These are phyloP conservation scores for Myriosclerotinia scirpicola DNA, from an alignment of 2,329 filamentous ascomycete species.

Conservation along the genomic window DNA sequence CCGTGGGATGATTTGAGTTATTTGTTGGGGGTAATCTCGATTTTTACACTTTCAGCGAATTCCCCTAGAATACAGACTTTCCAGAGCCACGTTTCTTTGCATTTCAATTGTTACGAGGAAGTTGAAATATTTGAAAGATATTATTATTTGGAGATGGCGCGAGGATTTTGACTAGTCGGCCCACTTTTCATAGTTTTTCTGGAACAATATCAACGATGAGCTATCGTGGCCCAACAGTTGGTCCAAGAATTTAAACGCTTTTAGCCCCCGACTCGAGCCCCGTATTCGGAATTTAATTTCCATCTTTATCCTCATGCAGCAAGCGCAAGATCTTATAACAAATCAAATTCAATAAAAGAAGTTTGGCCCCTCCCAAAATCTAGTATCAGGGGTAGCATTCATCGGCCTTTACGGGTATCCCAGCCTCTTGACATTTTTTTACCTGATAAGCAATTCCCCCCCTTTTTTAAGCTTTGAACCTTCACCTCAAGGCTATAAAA, in stretches of 20 bases:
- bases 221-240: not conserved
- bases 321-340: not conserved
- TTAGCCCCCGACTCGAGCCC: not conserved
- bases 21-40: too few relatives aligned
- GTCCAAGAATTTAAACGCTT: not conserved
- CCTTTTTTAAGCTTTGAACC: not conserved
- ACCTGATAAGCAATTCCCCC: not conserved
- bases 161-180: not conserved
- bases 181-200: constrained; percentile 22
- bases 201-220: constrained; percentile 1
- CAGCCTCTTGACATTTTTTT: constrained; percentile 3
- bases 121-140: not conserved
- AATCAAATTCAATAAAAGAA: not conserved
- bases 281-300: constrained; percentile 3
- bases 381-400: constrained; percentile 4
- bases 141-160: not conserved
- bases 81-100: constrained; percentile 1
- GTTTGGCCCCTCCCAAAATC: not conserved
- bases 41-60: not conserved
- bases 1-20: not conserved
- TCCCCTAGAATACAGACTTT: not conserved
- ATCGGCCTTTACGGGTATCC: constrained; percentile 7
- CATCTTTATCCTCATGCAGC: not conserved
- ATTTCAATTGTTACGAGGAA: constrained; percentile 2
- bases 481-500: not conserved